Evolutionary conservation across 306 rosid genomes (phyloP), one percentile per base, ranked within the genome.

Genomic region (Fragaria iinumae): DNA sequence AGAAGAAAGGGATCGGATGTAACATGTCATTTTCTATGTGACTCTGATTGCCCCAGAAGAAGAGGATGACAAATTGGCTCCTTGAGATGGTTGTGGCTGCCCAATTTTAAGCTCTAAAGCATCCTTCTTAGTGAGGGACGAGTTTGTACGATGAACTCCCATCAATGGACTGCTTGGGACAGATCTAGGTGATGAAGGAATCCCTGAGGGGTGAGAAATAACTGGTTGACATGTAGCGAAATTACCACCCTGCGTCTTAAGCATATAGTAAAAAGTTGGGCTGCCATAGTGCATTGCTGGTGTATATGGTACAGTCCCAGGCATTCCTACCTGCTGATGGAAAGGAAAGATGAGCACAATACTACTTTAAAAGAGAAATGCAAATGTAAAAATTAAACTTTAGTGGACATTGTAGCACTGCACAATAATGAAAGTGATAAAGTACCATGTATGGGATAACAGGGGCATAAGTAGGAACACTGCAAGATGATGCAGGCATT

Each of bases 101-200:
- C 83, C 86, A 74, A 87, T 87, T 48, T 76, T 79, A 77, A 87
- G 88, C 60, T 87, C 86, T 12, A 81, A 72, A 23, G 69, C 81
- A 79, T 87, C 86, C 18, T 53, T 60, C 62, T 69, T 17, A 20
- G 48, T 77, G 17, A 71, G 55, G 4, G 86, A 64, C 3, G 57
- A 57, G 36, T 38, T 47, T 14, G 0, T 39, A 50, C 9, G 21
- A 20, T 67, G 78, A 13, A 23, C 45, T 8, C 67, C 67, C 50
- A 11, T 34, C 1, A 55, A 32, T 41, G 83, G 75, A 53, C 79
- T 76, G 48, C 44, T 71, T n/a, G 83, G 83, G 10, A 66, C 67
- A 32, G 84, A 62, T 49, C 78, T 63, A 8, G 90, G 86, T 2
- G 86, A 78, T 4, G 86, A 72, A 45, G 88, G 90, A 57, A 84